Percentiles rank a stretch among this genome's conserved stretches.
phyloP scores from a whole-genome alignment of 1,139 yeast genomes.

The Kodamaea sp. region DNA sequence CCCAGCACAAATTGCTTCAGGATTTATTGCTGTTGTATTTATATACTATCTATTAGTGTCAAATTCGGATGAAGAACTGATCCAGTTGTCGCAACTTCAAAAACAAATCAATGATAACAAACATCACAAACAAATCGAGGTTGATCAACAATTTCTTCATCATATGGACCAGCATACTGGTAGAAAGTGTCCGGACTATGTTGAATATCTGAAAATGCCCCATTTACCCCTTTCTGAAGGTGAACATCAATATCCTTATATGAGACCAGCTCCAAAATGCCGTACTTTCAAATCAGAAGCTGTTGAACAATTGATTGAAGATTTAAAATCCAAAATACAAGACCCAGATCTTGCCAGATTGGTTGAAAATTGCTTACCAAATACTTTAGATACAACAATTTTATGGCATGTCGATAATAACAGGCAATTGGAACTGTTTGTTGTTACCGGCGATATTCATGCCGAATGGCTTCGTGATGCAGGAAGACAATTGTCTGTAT shows the following conservation, averaged over 20 bases:
- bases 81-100: too few species aligned
- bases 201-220: constrained; percentile 33
- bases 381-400: constrained; percentile 83
- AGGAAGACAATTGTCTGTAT: constrained; percentile 77
- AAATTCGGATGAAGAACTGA: too few species aligned
- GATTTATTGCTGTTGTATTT: constrained; percentile 7
- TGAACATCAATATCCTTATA: constrained; percentile 53
- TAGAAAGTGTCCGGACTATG: constrained; percentile 39
- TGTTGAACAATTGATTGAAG: constrained; percentile 60
- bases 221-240: constrained; percentile 55
- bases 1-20: constrained; percentile 7
- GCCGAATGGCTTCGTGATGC: constrained; percentile 91
- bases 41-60: not conserved
- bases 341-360: constrained; percentile 70
- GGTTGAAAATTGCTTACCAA: constrained; percentile 81
- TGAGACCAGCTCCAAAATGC: constrained; percentile 70
- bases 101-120: too few species aligned
- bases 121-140: constrained; percentile 2
- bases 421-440: constrained; percentile 36
- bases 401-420: constrained; percentile 53
- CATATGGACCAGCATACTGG: constrained; percentile 19
- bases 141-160: constrained; percentile 14
- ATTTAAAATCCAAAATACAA: constrained; percentile 46
- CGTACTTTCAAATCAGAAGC: constrained; percentile 65
- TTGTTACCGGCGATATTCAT: constrained; percentile 87